Conservation (phyloP, 768 basidiomycete genomes). For the Agaricus subrufescens region DNA sequence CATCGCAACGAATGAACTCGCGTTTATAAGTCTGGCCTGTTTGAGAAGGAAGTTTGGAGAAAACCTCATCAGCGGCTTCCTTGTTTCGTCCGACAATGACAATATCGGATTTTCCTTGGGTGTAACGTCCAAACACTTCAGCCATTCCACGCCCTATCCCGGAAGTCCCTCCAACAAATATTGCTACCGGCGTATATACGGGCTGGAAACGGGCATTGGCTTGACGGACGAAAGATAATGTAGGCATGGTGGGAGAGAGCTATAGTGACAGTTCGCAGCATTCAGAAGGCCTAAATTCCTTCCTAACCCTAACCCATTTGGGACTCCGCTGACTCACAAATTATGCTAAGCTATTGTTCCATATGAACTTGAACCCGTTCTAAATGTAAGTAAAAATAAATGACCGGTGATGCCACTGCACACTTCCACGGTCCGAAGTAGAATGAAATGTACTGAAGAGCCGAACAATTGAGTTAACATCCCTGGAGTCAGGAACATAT, state of each 20-base stretch:
- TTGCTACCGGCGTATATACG: slow-evolving; percentile 19
- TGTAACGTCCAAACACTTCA: slow-evolving; percentile 32
- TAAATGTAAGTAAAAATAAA: too few relatives aligned
- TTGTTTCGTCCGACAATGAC: slow-evolving; percentile 40
- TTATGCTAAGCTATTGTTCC: too few relatives aligned
- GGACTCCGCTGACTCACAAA: too few relatives aligned
- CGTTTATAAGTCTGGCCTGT: slow-evolving; percentile 18
- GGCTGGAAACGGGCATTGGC: slow-evolving; percentile 21
- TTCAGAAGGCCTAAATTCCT: too few relatives aligned
- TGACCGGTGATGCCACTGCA: too few relatives aligned
- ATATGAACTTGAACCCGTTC: too few relatives aligned
- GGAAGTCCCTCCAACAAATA: slow-evolving; percentile 31
- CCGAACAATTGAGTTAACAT: too few relatives aligned
- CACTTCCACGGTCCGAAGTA: too few relatives aligned
- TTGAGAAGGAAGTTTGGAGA: slow-evolving; percentile 30
- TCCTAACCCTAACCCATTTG: too few relatives aligned
- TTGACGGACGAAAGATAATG: slow-evolving; percentile 17
- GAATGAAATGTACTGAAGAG: too few relatives aligned
- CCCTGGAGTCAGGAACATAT: too few relatives aligned
- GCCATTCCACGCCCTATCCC: slow-evolving; percentile 39
- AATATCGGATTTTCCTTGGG: slow-evolving; percentile 40
- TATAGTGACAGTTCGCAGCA: too few relatives aligned
- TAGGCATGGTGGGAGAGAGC: slow-evolving; percentile 15
- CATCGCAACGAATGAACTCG: slow-evolving; percentile 45
- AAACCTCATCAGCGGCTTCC: slow-evolving; percentile 32